Percentiles rank a stretch among this genome's conserved stretches.
Conservation (phyloP, 2,329 filamentous ascomycete species). For the Fusarium heterosporum region DNA sequence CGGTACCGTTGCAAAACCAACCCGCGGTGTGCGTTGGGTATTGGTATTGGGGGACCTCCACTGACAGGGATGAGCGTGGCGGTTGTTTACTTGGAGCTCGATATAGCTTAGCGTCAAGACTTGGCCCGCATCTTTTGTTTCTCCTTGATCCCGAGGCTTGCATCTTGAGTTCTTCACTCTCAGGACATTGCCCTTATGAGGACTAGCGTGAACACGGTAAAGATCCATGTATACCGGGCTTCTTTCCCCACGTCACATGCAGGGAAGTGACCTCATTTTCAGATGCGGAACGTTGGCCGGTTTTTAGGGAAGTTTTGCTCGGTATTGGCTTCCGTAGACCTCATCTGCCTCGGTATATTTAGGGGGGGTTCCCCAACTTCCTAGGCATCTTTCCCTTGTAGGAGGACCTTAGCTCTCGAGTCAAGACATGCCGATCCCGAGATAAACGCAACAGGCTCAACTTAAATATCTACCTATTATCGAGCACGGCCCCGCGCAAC, state of each 20-base stretch:
- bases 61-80: slow-evolving; percentile 39
- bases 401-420: slow-evolving; percentile 15
- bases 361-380: slow-evolving; percentile 2
- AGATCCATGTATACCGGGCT: slow-evolving; percentile 15
- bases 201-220: slow-evolving; percentile 15
- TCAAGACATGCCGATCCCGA: slow-evolving; percentile 34
- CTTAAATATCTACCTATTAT: slow-evolving; percentile 32
- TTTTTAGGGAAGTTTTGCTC: slow-evolving; percentile 33
- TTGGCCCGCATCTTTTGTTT: slow-evolving; percentile 42
- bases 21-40: slow-evolving; percentile 32
- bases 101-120: slow-evolving; percentile 39
- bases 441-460: slow-evolving; percentile 15
- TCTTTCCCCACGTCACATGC: slow-evolving; percentile 46
- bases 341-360: slow-evolving; percentile 44
- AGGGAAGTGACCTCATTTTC: slow-evolving; percentile 46
- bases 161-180: slow-evolving; percentile 20
- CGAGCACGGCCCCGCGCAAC: slow-evolving; percentile 36
- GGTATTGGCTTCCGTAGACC: slow-evolving; percentile 40
- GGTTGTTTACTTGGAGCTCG: slow-evolving; percentile 49
- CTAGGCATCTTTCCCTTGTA: background rate
- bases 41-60: too few species aligned
- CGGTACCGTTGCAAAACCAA: slow-evolving; percentile 26
- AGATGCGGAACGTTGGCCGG: slow-evolving; percentile 41
- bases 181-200: slow-evolving; percentile 19
- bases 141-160: slow-evolving; percentile 39